Evolutionary conservation across 139 green algal genomes (phyloP), one percentile per base, ranked within the genome.

Genomic region (Tetradesmus lagerheimii): DNA sequence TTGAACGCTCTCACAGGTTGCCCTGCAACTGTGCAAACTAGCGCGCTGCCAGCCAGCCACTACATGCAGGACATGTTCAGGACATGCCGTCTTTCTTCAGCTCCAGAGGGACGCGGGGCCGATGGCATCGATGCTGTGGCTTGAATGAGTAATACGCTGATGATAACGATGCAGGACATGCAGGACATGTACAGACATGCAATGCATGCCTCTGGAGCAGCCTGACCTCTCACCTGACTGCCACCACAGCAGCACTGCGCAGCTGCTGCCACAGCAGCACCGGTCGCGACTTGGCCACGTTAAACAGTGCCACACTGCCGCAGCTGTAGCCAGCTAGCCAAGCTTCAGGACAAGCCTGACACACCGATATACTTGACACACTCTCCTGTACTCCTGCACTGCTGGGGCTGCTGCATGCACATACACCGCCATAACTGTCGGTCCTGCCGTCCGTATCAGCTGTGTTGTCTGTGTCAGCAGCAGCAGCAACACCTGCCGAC

Each of bases 221-320:
- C 76, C 6, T 16, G 11, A 14, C 35, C 8, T 25, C 83, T 53
- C 85, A 81, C 85, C 71, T 67, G 4, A 41, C 41, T 50, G 67
- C 71, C 86, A 92, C 89, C 89, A 93, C 50, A 71, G 50, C 41
- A 50, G 87, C 62, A 66, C 34, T 43, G 14, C 62, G 67, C 5
- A 87, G 76, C 12, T 86, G 80, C 9, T 90, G 89, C 86, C 86
- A 94, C 81, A 91, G 23, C 64, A 45, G 38, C 81, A 88, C 80
- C 6, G 92, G 88, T 14, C 88, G n/a, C 6, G 64, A 45, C 38
- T 43, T 29, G 34, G 39, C 43, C 20, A 88, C 12, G 6, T 29
- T 43, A 78, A 94, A 92, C 90, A 95, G 66, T 50, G 91, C 78
- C 16, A 95, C 57, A 31, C 34, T 92, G 37, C 93, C 93, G 57